These are phyloP conservation scores for Candida qinlingensis DNA, from an alignment of 805 yeast species.

Conservation along the genomic window DNA sequence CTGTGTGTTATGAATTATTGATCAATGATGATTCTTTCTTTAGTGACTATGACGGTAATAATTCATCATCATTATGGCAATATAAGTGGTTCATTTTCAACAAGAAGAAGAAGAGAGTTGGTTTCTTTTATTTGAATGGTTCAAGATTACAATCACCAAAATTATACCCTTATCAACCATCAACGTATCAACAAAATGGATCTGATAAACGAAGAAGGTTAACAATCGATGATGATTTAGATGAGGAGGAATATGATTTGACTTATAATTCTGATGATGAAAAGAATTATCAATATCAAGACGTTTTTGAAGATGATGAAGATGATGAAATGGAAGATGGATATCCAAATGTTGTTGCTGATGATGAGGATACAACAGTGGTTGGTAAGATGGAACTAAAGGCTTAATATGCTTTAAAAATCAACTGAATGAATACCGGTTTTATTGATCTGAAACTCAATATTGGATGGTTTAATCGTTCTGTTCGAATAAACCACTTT, in stretches of 20 bases:
- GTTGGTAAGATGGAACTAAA: constrained; percentile 38
- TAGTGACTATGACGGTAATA: constrained; percentile 32
- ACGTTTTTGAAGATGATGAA: constrained; percentile 19
- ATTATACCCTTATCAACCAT: constrained; percentile 25
- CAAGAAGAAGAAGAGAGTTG: constrained; percentile 86
- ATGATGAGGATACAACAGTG: constrained; percentile 14
- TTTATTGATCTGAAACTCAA: constrained; percentile 24
- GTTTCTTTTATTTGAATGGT: constrained; percentile 71
- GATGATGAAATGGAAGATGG: constrained; percentile 27
- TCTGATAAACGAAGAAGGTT: constrained; percentile 22
- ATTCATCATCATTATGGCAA: constrained; percentile 31
- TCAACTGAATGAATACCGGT: constrained; percentile 10
- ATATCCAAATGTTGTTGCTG: constrained; percentile 2
- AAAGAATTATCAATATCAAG: constrained; percentile 17
- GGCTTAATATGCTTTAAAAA: not conserved
- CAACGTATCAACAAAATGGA: constrained; percentile 4
- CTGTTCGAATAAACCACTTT: constrained; percentile 37
- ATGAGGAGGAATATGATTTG: constrained; percentile 41
- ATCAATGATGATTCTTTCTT: constrained; percentile 36
- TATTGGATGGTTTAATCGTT: constrained; percentile 4
- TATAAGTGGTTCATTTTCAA: constrained; percentile 88
- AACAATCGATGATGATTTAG: constrained; percentile 34
- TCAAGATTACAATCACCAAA: constrained; percentile 34
- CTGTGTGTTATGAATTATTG: constrained; percentile 59
- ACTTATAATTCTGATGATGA: constrained; percentile 34